A percentile compares a stretch with the other conserved stretches of the same genome.
Conservation (phyloP, 768 basidiomycete genomes). For the Pulveroboletus sp. region DNA sequence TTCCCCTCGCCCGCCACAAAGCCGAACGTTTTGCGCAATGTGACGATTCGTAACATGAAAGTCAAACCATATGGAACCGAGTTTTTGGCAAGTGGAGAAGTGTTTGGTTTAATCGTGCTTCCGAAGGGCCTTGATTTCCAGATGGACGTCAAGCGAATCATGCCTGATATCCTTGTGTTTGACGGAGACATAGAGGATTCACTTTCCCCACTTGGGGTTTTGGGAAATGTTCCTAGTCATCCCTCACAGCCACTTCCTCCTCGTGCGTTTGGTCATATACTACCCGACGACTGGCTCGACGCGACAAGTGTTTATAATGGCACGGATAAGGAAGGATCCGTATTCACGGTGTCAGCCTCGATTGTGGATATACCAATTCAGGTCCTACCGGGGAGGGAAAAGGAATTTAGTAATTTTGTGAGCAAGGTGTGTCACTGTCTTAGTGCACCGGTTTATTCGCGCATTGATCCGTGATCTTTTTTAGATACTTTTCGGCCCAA, state of each 20-base stretch:
- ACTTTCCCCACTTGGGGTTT: constrained; percentile 1
- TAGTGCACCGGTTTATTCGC: neutral
- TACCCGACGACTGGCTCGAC: constrained; percentile 64
- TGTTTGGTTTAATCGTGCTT: constrained; percentile 60
- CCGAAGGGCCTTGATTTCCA: constrained; percentile 64
- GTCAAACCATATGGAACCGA: constrained; percentile 44
- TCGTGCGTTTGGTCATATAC: constrained; percentile 70
- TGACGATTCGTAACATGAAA: constrained; percentile 74
- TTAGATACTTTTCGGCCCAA: constrained; percentile 63
- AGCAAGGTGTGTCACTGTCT: constrained; percentile 50
- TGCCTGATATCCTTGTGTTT: constrained; percentile 74
- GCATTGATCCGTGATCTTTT: constrained; percentile 1
- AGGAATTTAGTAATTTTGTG: constrained; percentile 71
- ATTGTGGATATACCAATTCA: constrained; percentile 72
- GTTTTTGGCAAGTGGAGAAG: constrained; percentile 66
- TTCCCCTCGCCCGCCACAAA: constrained; percentile 66
- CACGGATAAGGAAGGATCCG: constrained; percentile 46
- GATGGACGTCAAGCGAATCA: constrained; percentile 57
- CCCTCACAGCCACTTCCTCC: constrained; percentile 65
- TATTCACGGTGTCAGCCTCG: constrained; percentile 56
- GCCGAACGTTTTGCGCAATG: constrained; percentile 63
- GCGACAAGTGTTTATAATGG: constrained; percentile 40
- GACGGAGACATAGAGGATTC: constrained; percentile 59
- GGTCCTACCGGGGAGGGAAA: constrained; percentile 73
- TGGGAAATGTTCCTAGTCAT: constrained; percentile 38